phyloP scores from a whole-genome alignment of 176 grass and related monocot species.

The Dendrocalamus sinicus region DNA sequence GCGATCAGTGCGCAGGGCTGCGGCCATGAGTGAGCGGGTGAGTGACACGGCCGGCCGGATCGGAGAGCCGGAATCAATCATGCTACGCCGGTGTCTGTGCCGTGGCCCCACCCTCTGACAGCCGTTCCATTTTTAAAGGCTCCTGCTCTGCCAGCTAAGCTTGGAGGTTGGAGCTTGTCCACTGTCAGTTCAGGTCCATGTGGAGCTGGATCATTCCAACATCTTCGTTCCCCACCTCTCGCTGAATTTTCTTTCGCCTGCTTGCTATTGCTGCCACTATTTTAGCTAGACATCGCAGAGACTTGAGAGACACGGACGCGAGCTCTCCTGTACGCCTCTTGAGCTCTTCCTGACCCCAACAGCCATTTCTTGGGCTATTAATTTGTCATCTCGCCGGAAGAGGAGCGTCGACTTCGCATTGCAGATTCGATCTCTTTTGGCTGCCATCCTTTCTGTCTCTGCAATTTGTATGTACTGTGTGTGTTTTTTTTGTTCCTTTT shows the following conservation, averaged over 20 bases:
- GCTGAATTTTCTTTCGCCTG: background rate
- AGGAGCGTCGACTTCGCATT: background rate
- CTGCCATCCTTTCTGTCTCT: too few species aligned
- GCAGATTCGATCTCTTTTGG: background rate
- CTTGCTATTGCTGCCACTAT: background rate
- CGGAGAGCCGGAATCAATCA: background rate
- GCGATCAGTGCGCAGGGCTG: background rate
- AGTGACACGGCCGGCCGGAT: background rate
- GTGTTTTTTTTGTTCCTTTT: background rate
- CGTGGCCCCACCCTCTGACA: background rate
- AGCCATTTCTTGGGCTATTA: background rate
- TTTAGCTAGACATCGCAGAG: background rate
- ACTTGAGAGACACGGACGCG: background rate
- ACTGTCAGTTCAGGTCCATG: background rate
- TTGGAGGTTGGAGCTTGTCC: background rate
- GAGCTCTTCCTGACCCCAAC: background rate
- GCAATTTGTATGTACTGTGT: background rate
- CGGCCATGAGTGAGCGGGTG: background rate
- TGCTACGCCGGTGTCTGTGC: background rate
- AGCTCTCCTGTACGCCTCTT: background rate
- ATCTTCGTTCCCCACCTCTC: background rate
- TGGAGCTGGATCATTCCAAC: too few species aligned
- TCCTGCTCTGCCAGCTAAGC: background rate
- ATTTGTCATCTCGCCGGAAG: background rate
- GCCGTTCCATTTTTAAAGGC: background rate